Conservation (phyloP, 371 early-diverging fungal genomes). For the Lichtheimia hyalospora region DNA sequence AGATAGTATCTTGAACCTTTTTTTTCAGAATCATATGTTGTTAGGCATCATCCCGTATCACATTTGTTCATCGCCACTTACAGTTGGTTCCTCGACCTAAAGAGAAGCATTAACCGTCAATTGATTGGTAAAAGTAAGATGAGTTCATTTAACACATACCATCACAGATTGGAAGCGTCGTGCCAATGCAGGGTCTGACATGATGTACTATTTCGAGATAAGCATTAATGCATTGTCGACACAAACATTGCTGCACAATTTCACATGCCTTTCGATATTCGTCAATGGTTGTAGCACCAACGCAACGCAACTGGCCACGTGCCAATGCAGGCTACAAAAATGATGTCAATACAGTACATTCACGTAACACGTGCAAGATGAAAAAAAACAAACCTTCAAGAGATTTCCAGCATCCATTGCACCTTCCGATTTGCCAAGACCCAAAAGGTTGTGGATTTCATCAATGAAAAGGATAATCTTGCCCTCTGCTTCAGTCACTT, state of each 20-base stretch:
- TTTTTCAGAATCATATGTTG: too few relatives aligned
- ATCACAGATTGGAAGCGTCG: conserved; percentile 84
- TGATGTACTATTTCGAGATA: conserved; percentile 51
- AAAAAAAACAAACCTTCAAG: conserved; percentile 51
- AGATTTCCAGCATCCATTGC: conserved; percentile 82
- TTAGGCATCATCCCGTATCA: neutral
- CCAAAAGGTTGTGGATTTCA: conserved; percentile 82
- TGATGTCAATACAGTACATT: neutral
- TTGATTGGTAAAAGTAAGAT: conserved; percentile 5
- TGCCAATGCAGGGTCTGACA: conserved; percentile 87
- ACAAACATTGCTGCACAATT: neutral
- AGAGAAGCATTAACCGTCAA: neutral
- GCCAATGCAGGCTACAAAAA: conserved; percentile 73
- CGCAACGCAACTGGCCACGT: conserved; percentile 77
- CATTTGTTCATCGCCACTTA: conserved; percentile 1
- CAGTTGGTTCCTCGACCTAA: conserved; percentile 52
- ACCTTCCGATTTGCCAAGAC: conserved; percentile 78
- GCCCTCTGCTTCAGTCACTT: conserved; percentile 70
- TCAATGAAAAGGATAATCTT: conserved; percentile 85
- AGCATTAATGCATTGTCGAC: too few relatives aligned
- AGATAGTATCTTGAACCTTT: conserved; percentile 81
- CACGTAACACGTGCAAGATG: neutral
- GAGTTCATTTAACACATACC: conserved; percentile 38
- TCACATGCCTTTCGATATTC: conserved; percentile 70
- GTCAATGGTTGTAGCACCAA: conserved; percentile 89